phyloP scores from a whole-genome alignment of 2,329 filamentous ascomycete species.

The Fusarium graminum region DNA sequence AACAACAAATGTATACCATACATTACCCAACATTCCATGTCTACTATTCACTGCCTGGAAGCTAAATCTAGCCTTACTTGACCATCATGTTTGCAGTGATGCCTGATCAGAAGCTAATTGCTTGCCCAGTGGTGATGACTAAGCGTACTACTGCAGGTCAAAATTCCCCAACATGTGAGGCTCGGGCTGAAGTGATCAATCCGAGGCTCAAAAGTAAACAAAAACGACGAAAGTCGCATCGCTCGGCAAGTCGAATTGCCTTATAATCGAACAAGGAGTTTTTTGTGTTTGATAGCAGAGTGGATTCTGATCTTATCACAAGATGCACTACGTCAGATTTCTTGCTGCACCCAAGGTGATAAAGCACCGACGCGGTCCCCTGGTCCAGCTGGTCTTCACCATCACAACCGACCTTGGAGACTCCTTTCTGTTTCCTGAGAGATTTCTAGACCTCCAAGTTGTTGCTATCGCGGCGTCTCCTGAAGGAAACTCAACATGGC shows the following conservation, averaged over 20 bases:
- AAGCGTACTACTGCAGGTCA: slow-evolving; percentile 22
- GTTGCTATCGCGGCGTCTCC: slow-evolving; percentile 48
- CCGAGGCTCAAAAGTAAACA: slow-evolving; percentile 14
- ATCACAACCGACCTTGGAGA: slow-evolving; percentile 71
- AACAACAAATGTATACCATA: not conserved
- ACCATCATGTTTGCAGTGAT: not conserved
- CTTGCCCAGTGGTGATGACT: slow-evolving; percentile 23
- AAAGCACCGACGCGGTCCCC: slow-evolving; percentile 42
- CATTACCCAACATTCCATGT: not conserved
- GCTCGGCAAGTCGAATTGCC: not conserved
- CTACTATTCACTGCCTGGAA: not conserved
- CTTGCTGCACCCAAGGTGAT: slow-evolving; percentile 61
- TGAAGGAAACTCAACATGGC: slow-evolving; percentile 43
- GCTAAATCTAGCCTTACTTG: not conserved
- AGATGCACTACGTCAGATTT: slow-evolving; percentile 71
- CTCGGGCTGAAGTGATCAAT: slow-evolving; percentile 17
- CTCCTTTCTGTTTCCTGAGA: slow-evolving; percentile 62
- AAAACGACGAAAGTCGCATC: not conserved
- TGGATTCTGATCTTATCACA: slow-evolving; percentile 12
- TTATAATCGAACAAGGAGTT: not conserved
- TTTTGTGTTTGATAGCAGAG: not conserved
- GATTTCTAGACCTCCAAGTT: slow-evolving; percentile 60
- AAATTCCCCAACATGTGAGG: slow-evolving; percentile 33
- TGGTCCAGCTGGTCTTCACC: slow-evolving; percentile 62
- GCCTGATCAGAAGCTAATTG: not conserved